These are phyloP conservation scores for Aquanectria penicillioides DNA, from an alignment of 2,329 filamentous ascomycete species.

Conservation along the genomic window DNA sequence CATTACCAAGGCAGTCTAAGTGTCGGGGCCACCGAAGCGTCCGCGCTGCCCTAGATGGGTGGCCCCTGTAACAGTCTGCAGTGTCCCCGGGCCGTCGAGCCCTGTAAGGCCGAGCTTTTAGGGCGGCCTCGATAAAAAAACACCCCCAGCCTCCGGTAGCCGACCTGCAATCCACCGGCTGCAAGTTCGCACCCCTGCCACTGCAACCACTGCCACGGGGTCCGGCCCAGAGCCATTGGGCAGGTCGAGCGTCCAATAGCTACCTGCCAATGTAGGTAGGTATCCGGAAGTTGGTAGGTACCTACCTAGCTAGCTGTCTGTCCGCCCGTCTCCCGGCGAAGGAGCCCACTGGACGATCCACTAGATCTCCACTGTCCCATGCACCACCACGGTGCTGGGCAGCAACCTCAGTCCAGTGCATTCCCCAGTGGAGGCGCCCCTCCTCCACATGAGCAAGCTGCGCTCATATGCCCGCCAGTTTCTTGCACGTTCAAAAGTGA, in stretches of 20 bases:
- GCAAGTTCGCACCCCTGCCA: background rate
- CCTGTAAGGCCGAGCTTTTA: conserved; percentile 5
- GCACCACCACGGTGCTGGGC: background rate
- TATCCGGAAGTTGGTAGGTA: too few relatives aligned
- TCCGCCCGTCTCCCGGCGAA: background rate
- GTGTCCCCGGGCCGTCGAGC: conserved; percentile 20
- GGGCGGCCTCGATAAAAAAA: background rate
- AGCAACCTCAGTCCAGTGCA: background rate
- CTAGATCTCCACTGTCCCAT: conserved; percentile 1
- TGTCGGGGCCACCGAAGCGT: conserved; percentile 27
- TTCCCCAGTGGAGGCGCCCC: background rate
- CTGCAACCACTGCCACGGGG: conserved; percentile 4
- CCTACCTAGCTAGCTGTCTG: too few relatives aligned
- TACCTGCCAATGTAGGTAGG: too few relatives aligned
- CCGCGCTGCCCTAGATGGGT: conserved; percentile 10
- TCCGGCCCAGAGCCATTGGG: background rate
- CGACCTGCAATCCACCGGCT: conserved; percentile 12
- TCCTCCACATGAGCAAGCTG: conserved; percentile 1
- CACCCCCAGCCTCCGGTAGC: background rate
- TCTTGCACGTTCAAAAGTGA: background rate
- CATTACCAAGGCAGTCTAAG: conserved; percentile 2
- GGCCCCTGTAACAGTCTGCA: background rate
- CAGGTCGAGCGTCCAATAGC: too few relatives aligned
- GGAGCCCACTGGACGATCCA: background rate
- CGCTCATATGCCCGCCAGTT: conserved; percentile 5